phyloP scores from a whole-genome alignment of 129 eudicot species.

The Sambucus nigra region DNA sequence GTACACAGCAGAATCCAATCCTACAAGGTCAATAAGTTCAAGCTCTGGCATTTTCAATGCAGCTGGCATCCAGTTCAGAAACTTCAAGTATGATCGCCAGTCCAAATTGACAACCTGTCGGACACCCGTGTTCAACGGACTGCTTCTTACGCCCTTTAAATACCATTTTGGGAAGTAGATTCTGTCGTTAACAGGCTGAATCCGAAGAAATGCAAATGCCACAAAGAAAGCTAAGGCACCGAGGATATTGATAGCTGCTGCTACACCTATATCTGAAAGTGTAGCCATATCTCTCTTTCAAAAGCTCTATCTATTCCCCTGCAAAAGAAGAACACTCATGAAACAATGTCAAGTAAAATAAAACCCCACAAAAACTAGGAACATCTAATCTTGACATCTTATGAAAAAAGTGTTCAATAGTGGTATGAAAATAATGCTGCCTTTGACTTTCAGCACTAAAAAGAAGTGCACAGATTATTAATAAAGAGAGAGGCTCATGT shows the following conservation, averaged over 20 bases:
- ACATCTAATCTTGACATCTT: too few species aligned
- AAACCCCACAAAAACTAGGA: too few species aligned
- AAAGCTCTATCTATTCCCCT: conserved; percentile 14
- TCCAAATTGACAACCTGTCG: conserved; percentile 67
- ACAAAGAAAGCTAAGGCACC: conserved; percentile 61
- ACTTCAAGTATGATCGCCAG: conserved; percentile 58
- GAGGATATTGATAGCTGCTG: conserved; percentile 64
- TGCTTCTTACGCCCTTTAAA: conserved; percentile 58
- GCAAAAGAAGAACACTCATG: conserved; percentile 4
- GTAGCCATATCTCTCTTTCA: conserved; percentile 45
- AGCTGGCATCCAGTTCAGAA: conserved; percentile 86
- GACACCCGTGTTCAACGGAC: conserved; percentile 61
- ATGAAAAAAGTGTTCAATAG: too few species aligned
- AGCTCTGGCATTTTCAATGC: conserved; percentile 85
- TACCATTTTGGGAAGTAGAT: conserved; percentile 96
- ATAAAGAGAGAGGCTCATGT: too few species aligned
- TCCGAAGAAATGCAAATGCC: conserved; percentile 74
- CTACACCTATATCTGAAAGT: conserved; percentile 58
- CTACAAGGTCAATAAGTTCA: conserved; percentile 90
- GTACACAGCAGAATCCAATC: conserved; percentile 86
- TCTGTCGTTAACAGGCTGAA: conserved; percentile 85
- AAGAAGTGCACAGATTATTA: too few species aligned
- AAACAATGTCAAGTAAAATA: not conserved
- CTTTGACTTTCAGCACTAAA: too few species aligned
- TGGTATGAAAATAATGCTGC: too few species aligned